A percentile compares a stretch with the other conserved stretches of the same genome.
Evolutionary conservation across 2,329 filamentous ascomycete species (phyloP).

Genomic region (Colletotrichum lini): DNA sequence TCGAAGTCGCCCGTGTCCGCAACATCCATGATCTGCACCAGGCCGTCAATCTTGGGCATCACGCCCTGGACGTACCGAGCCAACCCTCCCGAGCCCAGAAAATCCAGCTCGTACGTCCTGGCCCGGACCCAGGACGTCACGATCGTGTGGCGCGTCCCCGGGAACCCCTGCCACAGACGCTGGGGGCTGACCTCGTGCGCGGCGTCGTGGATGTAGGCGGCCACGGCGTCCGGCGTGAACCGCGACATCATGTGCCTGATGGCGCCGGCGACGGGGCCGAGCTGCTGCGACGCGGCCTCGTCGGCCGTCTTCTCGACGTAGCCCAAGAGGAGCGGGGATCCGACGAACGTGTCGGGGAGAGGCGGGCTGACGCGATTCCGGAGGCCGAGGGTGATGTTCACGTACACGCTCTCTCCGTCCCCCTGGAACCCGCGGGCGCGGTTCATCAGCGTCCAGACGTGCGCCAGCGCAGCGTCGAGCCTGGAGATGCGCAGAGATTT

Average conservation of each 20-base stretch:
- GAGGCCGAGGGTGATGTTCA: slow-evolving; percentile 58
- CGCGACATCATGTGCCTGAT: slow-evolving; percentile 54
- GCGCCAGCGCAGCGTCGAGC: slow-evolving; percentile 61
- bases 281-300: neutral
- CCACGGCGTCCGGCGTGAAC: slow-evolving; percentile 56
- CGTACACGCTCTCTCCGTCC: slow-evolving; percentile 51
- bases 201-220: slow-evolving; percentile 58
- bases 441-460: slow-evolving; percentile 61
- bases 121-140: slow-evolving; percentile 61
- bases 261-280: slow-evolving; percentile 46
- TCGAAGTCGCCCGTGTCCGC: slow-evolving; percentile 51
- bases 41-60: slow-evolving; percentile 59
- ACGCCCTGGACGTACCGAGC: slow-evolving; percentile 57
- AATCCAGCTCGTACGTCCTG: slow-evolving; percentile 58
- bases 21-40: slow-evolving; percentile 58
- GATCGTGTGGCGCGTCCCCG: slow-evolving; percentile 58
- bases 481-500: slow-evolving; percentile 51
- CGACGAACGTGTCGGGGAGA: slow-evolving; percentile 57
- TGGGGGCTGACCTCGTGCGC: slow-evolving; percentile 61
- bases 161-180: slow-evolving; percentile 62
- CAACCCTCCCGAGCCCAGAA: slow-evolving; percentile 46
- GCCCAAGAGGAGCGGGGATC: slow-evolving; percentile 59
- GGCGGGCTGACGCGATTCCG: slow-evolving; percentile 56
- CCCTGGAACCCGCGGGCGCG: slow-evolving; percentile 53
- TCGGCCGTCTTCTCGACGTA: slow-evolving; percentile 48